Evolutionary conservation across 805 yeast species (phyloP), one percentile per base, ranked within the genome.

Genomic region (Kazachstania bromeliacearum): DNA sequence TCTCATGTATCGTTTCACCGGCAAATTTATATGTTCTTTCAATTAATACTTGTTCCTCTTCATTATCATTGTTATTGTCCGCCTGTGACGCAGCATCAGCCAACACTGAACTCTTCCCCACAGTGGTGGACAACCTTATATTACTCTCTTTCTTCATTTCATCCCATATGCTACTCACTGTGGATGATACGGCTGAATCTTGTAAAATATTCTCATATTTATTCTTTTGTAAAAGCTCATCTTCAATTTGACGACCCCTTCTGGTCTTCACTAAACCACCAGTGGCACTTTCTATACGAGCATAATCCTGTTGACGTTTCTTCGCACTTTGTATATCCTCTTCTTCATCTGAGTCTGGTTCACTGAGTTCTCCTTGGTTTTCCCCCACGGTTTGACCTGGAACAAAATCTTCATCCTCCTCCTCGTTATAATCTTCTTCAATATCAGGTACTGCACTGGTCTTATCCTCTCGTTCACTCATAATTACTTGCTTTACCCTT

Each of bases 1-100:
- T 78, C 50, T 88, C 95, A 0, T 80, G 73, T 2, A 81, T 68
- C 2, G 76, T 66, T 48, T 82, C 82, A 5, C 96, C 96, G 0
- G 98, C 97, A 68, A 85, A 89, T 39, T 83, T 81, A 54, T 84
- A 89, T 2, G 78, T 73, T 43, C 92, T 69, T 41, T 73, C 77
- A 38, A 89, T 87, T 47, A 75, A 73, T 38, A 89, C 71, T 52
- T 70, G 70, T 34, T 77, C 77, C 13, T 66, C 69, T 13, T 48
- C 28, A 15, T 20, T 18, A 10, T 23, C 27, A 4, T 28, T 22
- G 5, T n/a, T 9, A 9, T 16, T 38, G 10, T 27, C 39, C 17
- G 35, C 27, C 2, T 33, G 37, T 48, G 44, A 8, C 17, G 8
- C 28, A 9, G 43, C 17, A 36, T 40, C 38, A 37, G 52, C 36